Evolutionary conservation across 129 eudicot genomes (phyloP).

Genomic region (Artemisia tridentata): DNA sequence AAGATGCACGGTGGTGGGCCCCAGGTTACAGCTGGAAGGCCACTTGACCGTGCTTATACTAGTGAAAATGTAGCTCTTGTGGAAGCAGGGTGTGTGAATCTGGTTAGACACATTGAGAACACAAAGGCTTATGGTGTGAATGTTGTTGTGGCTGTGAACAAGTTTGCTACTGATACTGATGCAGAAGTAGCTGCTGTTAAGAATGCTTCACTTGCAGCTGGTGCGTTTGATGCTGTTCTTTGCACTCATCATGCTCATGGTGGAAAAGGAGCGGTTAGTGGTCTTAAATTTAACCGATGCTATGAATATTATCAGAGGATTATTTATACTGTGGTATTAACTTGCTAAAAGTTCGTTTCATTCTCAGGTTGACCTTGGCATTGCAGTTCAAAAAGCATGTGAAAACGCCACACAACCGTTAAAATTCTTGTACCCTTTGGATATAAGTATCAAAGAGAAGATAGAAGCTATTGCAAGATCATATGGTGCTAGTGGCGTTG

Average conservation of each 20-base stretch:
- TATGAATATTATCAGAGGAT: background rate
- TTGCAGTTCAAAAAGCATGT: constrained; percentile 91
- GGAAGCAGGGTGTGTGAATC: constrained; percentile 87
- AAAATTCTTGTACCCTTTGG: constrained; percentile 91
- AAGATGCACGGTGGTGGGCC: constrained; percentile 99
- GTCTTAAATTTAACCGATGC: background rate
- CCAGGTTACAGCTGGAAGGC: constrained; percentile 85
- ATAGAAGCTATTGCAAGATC: constrained; percentile 93
- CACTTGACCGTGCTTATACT: constrained; percentile 79
- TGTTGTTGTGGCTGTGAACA: constrained; percentile 95
- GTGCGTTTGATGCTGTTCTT: constrained; percentile 97
- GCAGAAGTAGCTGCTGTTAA: constrained; percentile 88
- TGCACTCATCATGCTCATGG: constrained; percentile 99
- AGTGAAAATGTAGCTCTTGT: constrained; percentile 88
- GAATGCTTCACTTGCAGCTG: constrained; percentile 72
- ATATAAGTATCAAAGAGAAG: constrained; percentile 83
- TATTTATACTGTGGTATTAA: background rate
- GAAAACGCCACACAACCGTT: constrained; percentile 72
- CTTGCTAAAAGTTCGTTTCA: background rate
- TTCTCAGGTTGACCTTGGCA: constrained; percentile 88
- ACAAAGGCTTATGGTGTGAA: constrained; percentile 92
- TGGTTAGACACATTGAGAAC: constrained; percentile 78
- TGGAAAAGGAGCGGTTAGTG: constrained; percentile 99
- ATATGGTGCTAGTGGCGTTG: constrained; percentile 98
- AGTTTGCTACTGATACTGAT: constrained; percentile 82